Evolutionary conservation across 345 rosid species (phyloP).

Genomic region (Aquilaria malaccensis): DNA sequence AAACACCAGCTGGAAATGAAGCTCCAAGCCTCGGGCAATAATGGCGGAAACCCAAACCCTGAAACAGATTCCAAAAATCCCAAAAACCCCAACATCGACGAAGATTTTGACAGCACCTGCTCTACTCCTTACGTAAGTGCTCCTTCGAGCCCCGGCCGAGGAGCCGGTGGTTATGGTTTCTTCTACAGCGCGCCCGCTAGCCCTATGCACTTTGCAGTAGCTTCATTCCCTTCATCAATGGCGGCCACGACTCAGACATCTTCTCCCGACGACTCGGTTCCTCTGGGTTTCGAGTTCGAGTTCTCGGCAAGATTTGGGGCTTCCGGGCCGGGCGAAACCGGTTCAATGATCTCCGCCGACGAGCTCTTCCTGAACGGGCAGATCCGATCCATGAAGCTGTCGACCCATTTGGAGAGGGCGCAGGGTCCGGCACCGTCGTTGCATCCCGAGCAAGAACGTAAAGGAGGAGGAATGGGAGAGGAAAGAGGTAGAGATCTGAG

Average conservation of each 20-base stretch:
- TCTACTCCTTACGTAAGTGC: slow-evolving; percentile 98
- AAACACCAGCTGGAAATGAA: slow-evolving; percentile 18
- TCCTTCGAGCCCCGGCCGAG: slow-evolving; percentile 89
- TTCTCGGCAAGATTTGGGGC: slow-evolving; percentile 58
- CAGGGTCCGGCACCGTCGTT: slow-evolving; percentile 61
- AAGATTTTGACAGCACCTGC: slow-evolving; percentile 53
- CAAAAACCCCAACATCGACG: slow-evolving; percentile 13
- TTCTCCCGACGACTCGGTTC: slow-evolving; percentile 18
- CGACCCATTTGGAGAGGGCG: slow-evolving; percentile 73
- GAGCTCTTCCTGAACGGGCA: slow-evolving; percentile 84
- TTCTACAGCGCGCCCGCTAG: slow-evolving; percentile 93
- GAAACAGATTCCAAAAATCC: slow-evolving; percentile 1
- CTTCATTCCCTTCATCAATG: slow-evolving; percentile 18
- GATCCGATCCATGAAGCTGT: slow-evolving; percentile 94
- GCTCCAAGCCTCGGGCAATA: slow-evolving; percentile 20
- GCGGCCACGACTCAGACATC: slow-evolving; percentile 21
- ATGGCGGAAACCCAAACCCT: slow-evolving; percentile 9
- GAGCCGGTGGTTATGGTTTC: slow-evolving; percentile 37
- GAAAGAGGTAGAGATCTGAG: slow-evolving; percentile 69
- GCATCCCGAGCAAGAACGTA: slow-evolving; percentile 68
- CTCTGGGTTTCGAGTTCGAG: slow-evolving; percentile 69
- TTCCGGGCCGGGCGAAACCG: slow-evolving; percentile 31
- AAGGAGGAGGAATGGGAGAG: slow-evolving; percentile 19
- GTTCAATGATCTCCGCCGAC: slow-evolving; percentile 90
- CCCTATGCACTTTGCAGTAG: slow-evolving; percentile 78